These are phyloP conservation scores for Exophiala sideris DNA, from an alignment of 2,329 filamentous ascomycete genomes.

Conservation along the genomic window DNA sequence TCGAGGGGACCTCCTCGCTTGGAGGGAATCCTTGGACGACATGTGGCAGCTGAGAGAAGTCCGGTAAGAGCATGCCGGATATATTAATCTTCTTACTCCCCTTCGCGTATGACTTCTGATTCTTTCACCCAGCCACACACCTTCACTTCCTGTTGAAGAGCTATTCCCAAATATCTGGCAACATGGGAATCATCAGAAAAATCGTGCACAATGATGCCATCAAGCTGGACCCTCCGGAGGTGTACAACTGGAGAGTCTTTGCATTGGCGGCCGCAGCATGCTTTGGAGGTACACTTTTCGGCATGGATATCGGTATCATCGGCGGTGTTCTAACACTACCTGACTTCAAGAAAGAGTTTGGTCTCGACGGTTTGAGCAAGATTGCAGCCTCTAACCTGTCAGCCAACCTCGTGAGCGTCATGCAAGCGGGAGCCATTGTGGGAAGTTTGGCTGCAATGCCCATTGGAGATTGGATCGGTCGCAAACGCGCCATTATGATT, in stretches of 20 bases:
- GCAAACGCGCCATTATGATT: conserved; percentile 54
- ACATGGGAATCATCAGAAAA: conserved; percentile 46
- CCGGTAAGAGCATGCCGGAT: not conserved
- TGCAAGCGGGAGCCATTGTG: conserved; percentile 66
- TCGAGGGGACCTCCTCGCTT: not conserved
- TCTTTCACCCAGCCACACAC: not conserved
- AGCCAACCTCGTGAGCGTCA: conserved; percentile 68
- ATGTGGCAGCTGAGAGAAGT: conserved; percentile 9
- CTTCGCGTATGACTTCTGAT: not conserved
- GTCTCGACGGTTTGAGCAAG: conserved; percentile 41
- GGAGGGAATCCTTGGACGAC: conserved; percentile 5
- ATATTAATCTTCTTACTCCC: conserved; percentile 6
- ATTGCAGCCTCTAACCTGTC: conserved; percentile 53
- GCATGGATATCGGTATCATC: conserved; percentile 65
- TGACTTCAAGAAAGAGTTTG: conserved; percentile 56
- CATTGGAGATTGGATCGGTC: conserved; percentile 49
- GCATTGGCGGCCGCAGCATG: conserved; percentile 62
- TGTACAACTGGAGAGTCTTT: conserved; percentile 68
- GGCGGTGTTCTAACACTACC: conserved; percentile 63
- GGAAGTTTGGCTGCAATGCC: conserved; percentile 54
- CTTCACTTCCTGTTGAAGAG: not conserved
- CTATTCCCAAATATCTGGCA: not conserved
- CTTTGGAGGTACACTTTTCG: conserved; percentile 68
- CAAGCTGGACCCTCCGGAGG: conserved; percentile 62
- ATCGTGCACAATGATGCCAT: conserved; percentile 70